phyloP scores from a whole-genome alignment of 83 land plant genomes.

The Diphasiastrum complanatum region DNA sequence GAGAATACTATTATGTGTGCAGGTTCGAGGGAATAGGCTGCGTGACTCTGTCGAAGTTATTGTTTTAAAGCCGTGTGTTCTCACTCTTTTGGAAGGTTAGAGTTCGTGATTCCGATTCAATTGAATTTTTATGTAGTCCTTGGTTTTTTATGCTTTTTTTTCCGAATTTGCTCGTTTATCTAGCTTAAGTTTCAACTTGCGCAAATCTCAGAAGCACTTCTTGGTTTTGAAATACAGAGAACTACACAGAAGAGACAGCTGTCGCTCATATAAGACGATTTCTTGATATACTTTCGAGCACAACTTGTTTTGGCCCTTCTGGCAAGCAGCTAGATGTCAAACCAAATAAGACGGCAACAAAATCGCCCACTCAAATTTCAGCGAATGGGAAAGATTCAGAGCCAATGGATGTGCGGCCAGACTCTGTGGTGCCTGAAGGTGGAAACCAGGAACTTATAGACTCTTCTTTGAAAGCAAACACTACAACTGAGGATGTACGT shows the following conservation, averaged over 20 bases:
- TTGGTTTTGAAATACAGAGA: slow-evolving; percentile 53
- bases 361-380: neutral
- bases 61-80: slow-evolving; percentile 66
- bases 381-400: neutral
- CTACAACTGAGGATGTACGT: neutral
- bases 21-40: slow-evolving; percentile 68
- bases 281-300: slow-evolving; percentile 73
- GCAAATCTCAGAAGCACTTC: neutral
- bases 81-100: slow-evolving; percentile 64
- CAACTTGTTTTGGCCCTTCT: slow-evolving; percentile 61
- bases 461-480: neutral
- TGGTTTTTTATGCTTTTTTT: neutral
- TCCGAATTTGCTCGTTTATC: neutral
- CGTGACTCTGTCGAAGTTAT: slow-evolving; percentile 70
- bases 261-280: slow-evolving; percentile 64
- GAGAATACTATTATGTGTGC: slow-evolving; percentile 6
- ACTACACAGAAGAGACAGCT: slow-evolving; percentile 62
- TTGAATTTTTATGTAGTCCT: neutral
- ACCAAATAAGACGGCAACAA: neutral
- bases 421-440: no score
- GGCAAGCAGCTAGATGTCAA: slow-evolving; percentile 22
- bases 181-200: neutral
- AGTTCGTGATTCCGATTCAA: neutral
- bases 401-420: no score
- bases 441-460: no score